Conservation (phyloP, 768 basidiomycete species). For the Suillus weaverae region DNA sequence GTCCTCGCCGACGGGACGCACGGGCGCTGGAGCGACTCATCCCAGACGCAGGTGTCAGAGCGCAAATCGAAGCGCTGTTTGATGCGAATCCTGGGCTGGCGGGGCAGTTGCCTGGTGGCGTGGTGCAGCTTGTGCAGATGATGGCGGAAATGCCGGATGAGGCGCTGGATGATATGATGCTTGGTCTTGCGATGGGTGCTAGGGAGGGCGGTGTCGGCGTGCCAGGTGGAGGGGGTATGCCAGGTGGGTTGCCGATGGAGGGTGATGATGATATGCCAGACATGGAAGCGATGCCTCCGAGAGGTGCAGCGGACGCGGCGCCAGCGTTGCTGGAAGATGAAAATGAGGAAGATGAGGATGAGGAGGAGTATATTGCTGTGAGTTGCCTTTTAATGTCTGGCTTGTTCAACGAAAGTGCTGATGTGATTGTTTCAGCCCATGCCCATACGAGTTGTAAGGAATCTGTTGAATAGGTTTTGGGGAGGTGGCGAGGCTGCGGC, state of each 20-base stretch:
- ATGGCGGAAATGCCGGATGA: conserved; percentile 56
- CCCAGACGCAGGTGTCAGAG: conserved; percentile 56
- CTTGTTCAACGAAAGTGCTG: not conserved
- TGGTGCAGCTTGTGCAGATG: conserved; percentile 62
- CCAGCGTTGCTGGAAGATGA: conserved; percentile 26
- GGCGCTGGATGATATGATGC: conserved; percentile 59
- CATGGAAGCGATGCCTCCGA: not conserved
- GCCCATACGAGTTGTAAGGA: conserved; percentile 57
- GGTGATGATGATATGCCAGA: conserved; percentile 17
- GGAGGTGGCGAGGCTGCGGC: conserved; percentile 36
- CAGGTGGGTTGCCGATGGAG: conserved; percentile 49
- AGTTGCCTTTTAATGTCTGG: conserved; percentile 22
- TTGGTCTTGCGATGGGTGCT: conserved; percentile 42
- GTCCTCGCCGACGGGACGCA: conserved; percentile 46
- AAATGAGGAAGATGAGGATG: conserved; percentile 42
- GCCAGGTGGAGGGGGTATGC: conserved; percentile 34
- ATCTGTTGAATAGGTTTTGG: conserved; percentile 62
- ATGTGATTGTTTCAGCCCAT: conserved; percentile 45
- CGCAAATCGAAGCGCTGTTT: conserved; percentile 62
- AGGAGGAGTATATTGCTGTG: conserved; percentile 48
- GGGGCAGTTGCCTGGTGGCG: conserved; percentile 61
- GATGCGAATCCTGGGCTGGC: conserved; percentile 56
- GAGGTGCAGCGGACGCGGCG: conserved; percentile 12
- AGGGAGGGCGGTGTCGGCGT: conserved; percentile 32
- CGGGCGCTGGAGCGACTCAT: conserved; percentile 55